phyloP scores from a whole-genome alignment of 148 eudicot species.

The Rhododendron kiyosumense region DNA sequence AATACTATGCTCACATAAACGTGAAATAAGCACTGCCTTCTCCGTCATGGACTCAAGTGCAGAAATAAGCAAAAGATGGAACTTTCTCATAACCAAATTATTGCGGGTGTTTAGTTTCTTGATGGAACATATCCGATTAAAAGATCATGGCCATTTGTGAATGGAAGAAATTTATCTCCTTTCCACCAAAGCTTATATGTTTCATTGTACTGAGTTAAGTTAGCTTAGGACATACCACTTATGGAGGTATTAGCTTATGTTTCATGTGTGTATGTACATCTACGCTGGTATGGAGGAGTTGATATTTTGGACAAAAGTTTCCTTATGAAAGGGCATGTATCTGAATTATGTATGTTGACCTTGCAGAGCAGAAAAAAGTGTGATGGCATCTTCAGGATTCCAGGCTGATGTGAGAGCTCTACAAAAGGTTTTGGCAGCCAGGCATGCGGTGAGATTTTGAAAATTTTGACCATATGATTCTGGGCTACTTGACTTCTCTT shows the following conservation, averaged over 20 bases:
- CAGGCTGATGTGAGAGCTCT: slow-evolving; percentile 98
- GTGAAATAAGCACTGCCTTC: background rate
- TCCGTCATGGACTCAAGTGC: background rate
- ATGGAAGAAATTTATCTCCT: background rate
- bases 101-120: background rate
- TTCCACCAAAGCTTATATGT: background rate
- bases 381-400: slow-evolving; percentile 90
- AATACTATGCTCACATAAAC: background rate
- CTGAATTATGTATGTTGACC: slow-evolving; percentile 4
- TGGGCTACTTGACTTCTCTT: background rate
- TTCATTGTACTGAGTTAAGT: background rate
- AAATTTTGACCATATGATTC: background rate
- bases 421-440: slow-evolving; percentile 78
- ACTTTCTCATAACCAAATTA: background rate
- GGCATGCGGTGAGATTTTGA: slow-evolving; percentile 61
- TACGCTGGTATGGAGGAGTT: background rate
- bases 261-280: background rate
- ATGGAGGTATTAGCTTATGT: background rate
- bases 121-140: background rate
- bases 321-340: background rate
- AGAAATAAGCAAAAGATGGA: background rate
- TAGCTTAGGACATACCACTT: background rate
- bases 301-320: background rate
- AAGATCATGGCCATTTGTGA: background rate
- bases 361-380: slow-evolving; percentile 76